Percentiles rank a stretch among this genome's conserved stretches.
Conservation (phyloP, 2,329 filamentous ascomycete species). For the Ceratocystis ficicola region DNA sequence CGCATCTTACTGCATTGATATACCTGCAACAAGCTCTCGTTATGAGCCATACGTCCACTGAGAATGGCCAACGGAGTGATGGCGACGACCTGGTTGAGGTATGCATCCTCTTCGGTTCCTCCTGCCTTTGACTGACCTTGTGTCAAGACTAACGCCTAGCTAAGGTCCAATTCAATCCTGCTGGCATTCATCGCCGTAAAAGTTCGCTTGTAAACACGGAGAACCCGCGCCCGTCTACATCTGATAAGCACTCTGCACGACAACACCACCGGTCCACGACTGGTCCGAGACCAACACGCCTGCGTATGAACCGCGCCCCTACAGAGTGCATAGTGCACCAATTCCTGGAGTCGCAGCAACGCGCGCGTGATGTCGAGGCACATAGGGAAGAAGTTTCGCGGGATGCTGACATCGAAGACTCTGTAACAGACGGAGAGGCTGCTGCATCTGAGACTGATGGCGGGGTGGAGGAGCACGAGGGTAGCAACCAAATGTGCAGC, state of each 20-base stretch:
- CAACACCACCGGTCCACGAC: neutral
- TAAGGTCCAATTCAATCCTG: slow-evolving; percentile 50
- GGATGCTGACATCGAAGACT: slow-evolving; percentile 27
- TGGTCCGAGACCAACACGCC: slow-evolving; percentile 22
- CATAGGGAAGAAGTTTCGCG: slow-evolving; percentile 23
- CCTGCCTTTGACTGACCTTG: neutral
- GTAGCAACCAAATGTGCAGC: slow-evolving; percentile 23
- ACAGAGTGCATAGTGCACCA: slow-evolving; percentile 55
- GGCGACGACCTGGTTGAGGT: slow-evolving; percentile 21
- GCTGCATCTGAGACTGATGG: slow-evolving; percentile 29
- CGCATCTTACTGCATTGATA: no score
- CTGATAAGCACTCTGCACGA: neutral
- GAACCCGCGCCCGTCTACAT: neutral
- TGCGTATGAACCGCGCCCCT: slow-evolving; percentile 26
- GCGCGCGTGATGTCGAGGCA: slow-evolving; percentile 25
- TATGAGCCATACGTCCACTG: slow-evolving; percentile 2
- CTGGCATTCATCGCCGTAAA: slow-evolving; percentile 51
- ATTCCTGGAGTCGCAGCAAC: slow-evolving; percentile 46
- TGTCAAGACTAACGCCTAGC: neutral
- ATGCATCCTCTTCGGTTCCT: neutral
- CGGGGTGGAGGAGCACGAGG: neutral
- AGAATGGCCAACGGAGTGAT: slow-evolving; percentile 13
- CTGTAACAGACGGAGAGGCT: slow-evolving; percentile 26
- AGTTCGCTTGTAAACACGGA: slow-evolving; percentile 50
- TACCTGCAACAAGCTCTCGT: neutral